Conservation (phyloP, 345 rosid species). For the Melaleuca alternifolia region DNA sequence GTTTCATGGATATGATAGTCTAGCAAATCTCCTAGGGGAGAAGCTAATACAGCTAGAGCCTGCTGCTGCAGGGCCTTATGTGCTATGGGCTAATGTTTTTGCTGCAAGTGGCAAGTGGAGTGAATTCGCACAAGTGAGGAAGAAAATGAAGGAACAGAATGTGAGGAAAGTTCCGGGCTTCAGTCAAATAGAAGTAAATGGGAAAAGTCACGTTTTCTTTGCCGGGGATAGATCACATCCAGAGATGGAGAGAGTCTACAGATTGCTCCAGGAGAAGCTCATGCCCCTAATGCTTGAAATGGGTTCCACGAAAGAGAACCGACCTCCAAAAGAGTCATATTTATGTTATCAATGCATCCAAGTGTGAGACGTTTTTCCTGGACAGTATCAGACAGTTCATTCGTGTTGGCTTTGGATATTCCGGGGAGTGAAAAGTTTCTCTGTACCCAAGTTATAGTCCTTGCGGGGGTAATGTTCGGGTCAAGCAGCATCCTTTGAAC, state of each 20-base stretch:
- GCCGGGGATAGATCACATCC: conserved; percentile 29
- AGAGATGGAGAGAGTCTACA: conserved; percentile 15
- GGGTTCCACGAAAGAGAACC: neutral
- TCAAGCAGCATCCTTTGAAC: neutral
- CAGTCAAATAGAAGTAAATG: conserved; percentile 27
- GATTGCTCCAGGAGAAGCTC: conserved; percentile 8
- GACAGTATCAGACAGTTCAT: neutral
- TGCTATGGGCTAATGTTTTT: conserved; percentile 21
- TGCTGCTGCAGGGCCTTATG: conserved; percentile 10
- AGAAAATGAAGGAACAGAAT: conserved; percentile 24
- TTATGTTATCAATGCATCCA: neutral
- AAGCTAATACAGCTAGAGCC: conserved; percentile 23
- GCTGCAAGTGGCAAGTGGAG: conserved; percentile 26
- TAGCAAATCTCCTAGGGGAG: conserved; percentile 12
- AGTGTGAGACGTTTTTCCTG: neutral
- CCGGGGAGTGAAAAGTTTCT: neutral
- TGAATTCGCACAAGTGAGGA: conserved; percentile 26
- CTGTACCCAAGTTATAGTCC: neutral
- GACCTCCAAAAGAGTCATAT: neutral
- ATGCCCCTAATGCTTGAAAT: conserved; percentile 10
- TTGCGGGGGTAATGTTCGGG: neutral
- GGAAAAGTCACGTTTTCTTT: conserved; percentile 21
- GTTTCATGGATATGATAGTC: conserved; percentile 12
- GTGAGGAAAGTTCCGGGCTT: conserved; percentile 29
- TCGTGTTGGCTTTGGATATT: neutral